Base-by-base conservation (phyloP, 352 stramenopile species). In the Pythium catenulatum region DNA sequence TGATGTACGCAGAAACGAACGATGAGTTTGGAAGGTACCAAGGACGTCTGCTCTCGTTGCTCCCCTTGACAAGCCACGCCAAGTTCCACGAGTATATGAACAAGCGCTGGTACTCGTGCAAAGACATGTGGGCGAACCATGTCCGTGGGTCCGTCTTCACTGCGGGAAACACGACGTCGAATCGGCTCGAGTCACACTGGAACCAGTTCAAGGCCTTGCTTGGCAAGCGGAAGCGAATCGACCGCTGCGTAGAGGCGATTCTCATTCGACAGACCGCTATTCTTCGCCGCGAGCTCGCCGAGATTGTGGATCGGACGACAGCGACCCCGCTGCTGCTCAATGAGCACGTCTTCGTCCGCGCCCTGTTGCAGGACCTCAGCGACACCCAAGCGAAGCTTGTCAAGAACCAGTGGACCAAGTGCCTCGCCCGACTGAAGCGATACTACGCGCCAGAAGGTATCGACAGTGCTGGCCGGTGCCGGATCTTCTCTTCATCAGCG, bases 151-250 rank as follows among this genome's bases (percentile, higher is more conserved):
- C 30, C 7, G 32, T 63, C 15, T 81, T 73, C 56, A 81, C 39
- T 1, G 54, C 73, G 1, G 46, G 39, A n/a, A 70, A 72, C 30
- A 63, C 73, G 3, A 81, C 73, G n/a, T 46, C 52, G 1, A 81
- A 81, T 56, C 54, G 54, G 1, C 15, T 81, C 21, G 73, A 81
- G 56, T 56, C 54, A 9, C 41, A 58, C n/a, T 80, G 72, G 56
- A 54, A 39, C 14, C 70, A 79, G 23, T 15, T 69, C 17, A 79
- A 79, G 72, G 15, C 8, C 9, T 23, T 56, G 3, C 37, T 79
- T 4, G 72, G 72, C 0, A 50, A 69, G 19, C 68, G 70, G n/a
- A n/a, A 46, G 11, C 36, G 39, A 19, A 70, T 79, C 3, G 72
- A 79, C 32, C 21, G 45, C 11, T 79, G 72, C 34, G 45, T 68